Evolutionary conservation across 192 early-diverging fungal genomes (phyloP).

Genomic region (Chytriomyces sp.): DNA sequence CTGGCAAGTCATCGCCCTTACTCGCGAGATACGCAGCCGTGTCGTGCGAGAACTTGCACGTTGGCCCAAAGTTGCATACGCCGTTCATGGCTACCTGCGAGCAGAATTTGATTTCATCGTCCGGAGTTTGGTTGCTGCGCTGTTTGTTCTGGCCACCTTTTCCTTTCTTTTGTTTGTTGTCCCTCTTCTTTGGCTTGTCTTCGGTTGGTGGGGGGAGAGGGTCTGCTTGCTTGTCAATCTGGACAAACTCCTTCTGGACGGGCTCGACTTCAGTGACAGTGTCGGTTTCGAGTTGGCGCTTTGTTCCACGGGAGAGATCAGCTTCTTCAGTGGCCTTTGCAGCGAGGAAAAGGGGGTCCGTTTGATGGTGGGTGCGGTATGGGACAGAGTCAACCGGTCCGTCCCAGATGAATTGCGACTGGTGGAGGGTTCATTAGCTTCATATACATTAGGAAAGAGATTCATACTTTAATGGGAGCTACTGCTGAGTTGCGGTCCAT

Average conservation of each 20-base stretch:
- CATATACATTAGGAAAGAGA: too few relatives aligned
- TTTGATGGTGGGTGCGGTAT: background rate
- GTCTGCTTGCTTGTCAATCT: too few relatives aligned
- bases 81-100: conserved; percentile 48
- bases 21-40: conserved; percentile 67
- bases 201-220: background rate
- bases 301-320: too few relatives aligned
- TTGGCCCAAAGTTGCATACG: conserved; percentile 54
- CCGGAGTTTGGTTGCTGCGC: background rate
- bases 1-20: conserved; percentile 80
- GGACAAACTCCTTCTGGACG: background rate
- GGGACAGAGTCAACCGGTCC: background rate
- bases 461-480: background rate
- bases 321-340: background rate
- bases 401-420: background rate
- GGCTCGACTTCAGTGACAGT: background rate
- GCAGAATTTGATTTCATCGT: conserved; percentile 60
- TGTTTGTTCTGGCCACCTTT: conserved; percentile 44
- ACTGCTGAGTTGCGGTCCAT: background rate
- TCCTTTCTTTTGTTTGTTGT: conserved; percentile 21
- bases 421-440: background rate
- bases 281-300: background rate
- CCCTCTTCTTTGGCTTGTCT: background rate
- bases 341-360: background rate
- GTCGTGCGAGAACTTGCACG: conserved; percentile 85